These are phyloP conservation scores for Didymosphaeria variabile DNA, from an alignment of 2,329 filamentous ascomycete species.

Conservation along the genomic window DNA sequence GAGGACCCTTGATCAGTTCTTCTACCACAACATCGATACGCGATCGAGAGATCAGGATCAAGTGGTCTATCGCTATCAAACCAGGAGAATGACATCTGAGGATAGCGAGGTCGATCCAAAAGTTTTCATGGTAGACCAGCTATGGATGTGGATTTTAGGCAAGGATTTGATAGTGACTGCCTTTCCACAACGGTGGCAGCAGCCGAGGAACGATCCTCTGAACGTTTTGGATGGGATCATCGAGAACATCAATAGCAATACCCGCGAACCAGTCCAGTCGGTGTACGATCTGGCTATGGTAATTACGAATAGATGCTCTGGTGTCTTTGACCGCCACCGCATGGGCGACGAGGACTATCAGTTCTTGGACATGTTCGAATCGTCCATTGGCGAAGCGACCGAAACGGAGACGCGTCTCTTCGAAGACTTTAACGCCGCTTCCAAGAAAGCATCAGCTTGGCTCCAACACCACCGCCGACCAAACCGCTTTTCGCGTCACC, in stretches of 20 bases:
- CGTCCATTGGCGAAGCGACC: constrained; percentile 64
- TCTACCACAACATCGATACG: constrained; percentile 71
- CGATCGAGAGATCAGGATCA: constrained; percentile 68
- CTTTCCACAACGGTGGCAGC: constrained; percentile 67
- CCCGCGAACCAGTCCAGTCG: constrained; percentile 65
- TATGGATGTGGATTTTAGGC: constrained; percentile 72
- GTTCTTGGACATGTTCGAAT: constrained; percentile 74
- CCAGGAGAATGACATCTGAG: constrained; percentile 37
- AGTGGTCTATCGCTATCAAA: constrained; percentile 69
- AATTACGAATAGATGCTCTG: constrained; percentile 68
- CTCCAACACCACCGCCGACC: constrained; percentile 59
- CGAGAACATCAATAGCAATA: constrained; percentile 72
- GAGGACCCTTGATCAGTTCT: constrained; percentile 72
- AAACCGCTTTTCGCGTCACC: constrained; percentile 46
- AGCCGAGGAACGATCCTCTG: constrained; percentile 68
- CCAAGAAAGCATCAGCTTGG: constrained; percentile 65
- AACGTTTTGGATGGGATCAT: constrained; percentile 71
- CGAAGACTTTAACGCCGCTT: constrained; percentile 67
- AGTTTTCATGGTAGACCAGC: constrained; percentile 74
- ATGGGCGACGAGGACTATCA: constrained; percentile 68
- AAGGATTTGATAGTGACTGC: constrained; percentile 68
- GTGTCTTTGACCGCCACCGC: constrained; percentile 68
- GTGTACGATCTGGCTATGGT: constrained; percentile 71
- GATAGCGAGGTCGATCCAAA: constrained; percentile 59
- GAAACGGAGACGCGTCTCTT: constrained; percentile 67